These are phyloP conservation scores for Bryoerythrophyllum caledonicum DNA, from an alignment of 225 moss, liverwort and hornwort species.

Conservation along the genomic window DNA sequence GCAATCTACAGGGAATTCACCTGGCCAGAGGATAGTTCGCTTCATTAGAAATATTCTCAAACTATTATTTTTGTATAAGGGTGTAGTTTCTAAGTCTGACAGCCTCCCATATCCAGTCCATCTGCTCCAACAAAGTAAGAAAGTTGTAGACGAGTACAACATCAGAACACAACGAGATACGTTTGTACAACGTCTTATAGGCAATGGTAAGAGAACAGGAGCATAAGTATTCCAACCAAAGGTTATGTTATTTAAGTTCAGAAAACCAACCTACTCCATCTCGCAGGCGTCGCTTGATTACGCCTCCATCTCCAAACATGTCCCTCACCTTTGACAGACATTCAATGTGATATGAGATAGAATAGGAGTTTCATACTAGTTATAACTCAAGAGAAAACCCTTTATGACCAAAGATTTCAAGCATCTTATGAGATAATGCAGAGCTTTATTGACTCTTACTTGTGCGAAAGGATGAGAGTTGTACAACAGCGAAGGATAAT, in stretches of 20 bases:
- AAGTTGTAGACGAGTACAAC: conserved; percentile 15
- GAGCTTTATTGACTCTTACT: conserved; percentile 8
- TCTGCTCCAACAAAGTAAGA: conserved; percentile 1
- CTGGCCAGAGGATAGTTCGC: conserved; percentile 43
- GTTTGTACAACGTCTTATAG: not conserved
- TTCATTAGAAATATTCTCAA: conserved; percentile 13
- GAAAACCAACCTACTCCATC: conserved; percentile 78
- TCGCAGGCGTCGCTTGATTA: conserved; percentile 81
- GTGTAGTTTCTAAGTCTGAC: conserved; percentile 2
- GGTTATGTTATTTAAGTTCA: conserved; percentile 3
- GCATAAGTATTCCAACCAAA: conserved; percentile 9
- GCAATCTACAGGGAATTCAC: conserved; percentile 98
- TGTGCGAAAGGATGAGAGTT: conserved; percentile 14
- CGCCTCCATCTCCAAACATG: conserved; percentile 86
- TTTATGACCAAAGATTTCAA: conserved; percentile 4
- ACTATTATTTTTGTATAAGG: conserved; percentile 1
- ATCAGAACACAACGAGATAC: conserved; percentile 3
- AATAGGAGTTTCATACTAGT: not conserved
- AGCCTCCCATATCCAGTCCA: conserved; percentile 13
- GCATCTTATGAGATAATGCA: not conserved
- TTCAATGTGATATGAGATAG: conserved; percentile 20
- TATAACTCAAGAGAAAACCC: conserved; percentile 19
- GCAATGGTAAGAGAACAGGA: not conserved
- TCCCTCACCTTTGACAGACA: conserved; percentile 71
- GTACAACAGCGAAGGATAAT: conserved; percentile 10